Conservation (phyloP, 306 rosid species). For the Inga leiocalycina region DNA sequence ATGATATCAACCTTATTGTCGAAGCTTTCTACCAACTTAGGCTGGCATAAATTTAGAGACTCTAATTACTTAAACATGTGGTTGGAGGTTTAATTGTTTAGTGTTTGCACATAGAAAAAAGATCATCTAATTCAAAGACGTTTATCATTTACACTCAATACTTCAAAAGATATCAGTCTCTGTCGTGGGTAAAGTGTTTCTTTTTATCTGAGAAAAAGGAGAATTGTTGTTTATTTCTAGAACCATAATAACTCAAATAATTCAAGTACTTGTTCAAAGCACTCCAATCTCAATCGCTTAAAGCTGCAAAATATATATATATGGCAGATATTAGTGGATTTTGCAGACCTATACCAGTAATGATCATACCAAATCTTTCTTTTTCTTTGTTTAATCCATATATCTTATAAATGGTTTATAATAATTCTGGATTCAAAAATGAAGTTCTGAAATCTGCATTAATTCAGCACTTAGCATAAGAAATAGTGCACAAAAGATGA, state of each 20-base stretch:
- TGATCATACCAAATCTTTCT: conserved; percentile 16
- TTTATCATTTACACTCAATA: background rate
- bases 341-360: background rate
- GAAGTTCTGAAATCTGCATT: background rate
- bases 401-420: background rate
- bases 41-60: background rate
- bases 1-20: too few species aligned
- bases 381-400: background rate
- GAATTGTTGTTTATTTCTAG: background rate
- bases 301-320: conserved; percentile 9
- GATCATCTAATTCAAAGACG: too few species aligned
- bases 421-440: background rate
- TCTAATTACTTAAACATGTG: too few species aligned
- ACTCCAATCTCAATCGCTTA: background rate
- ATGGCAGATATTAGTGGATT: background rate
- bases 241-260: conserved; percentile 4
- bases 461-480: background rate
- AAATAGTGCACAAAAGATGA: background rate
- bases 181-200: background rate
- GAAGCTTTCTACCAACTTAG: too few species aligned
- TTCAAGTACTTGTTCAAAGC: background rate
- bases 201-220: too few species aligned
- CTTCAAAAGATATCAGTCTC: background rate
- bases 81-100: background rate
- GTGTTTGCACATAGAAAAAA: too few species aligned